Percentiles rank a stretch among this genome's conserved stretches.
phyloP scores from a whole-genome alignment of 2,329 filamentous ascomycete species.

The Cercospora beticola region DNA sequence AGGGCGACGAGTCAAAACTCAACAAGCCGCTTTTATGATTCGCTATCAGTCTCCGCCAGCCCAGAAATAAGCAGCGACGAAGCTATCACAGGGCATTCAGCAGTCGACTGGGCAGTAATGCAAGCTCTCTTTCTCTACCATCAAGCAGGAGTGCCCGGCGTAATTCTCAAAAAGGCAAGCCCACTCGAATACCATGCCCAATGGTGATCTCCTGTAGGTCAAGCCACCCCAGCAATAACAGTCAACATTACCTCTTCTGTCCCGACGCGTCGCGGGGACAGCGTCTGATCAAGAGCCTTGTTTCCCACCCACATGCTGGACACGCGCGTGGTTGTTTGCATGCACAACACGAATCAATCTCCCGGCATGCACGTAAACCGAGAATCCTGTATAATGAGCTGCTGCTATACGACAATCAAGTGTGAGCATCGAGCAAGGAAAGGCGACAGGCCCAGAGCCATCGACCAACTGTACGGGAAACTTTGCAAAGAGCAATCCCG shows the following conservation, averaged over 20 bases:
- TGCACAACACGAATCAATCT: slow-evolving; percentile 5
- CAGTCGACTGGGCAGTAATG: background rate
- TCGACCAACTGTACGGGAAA: background rate
- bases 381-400: background rate
- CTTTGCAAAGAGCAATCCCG: background rate
- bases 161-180: background rate
- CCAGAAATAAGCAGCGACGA: background rate
- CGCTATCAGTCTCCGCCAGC: background rate
- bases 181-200: background rate
- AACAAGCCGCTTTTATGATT: background rate
- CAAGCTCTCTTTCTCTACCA: background rate
- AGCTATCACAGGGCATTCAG: background rate
- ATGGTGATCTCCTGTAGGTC: background rate
- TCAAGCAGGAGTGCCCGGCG: background rate
- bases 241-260: background rate
- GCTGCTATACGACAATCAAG: background rate
- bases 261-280: background rate
- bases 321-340: slow-evolving; percentile 3
- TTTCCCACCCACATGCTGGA: background rate
- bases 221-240: background rate
- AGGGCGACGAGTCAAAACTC: background rate
- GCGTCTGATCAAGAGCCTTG: background rate
- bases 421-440: background rate
- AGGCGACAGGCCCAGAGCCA: background rate
- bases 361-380: slow-evolving; percentile 7